Base-by-base conservation (phyloP, 2,329 filamentous ascomycete genomes). In the Kalmusia sp. region DNA sequence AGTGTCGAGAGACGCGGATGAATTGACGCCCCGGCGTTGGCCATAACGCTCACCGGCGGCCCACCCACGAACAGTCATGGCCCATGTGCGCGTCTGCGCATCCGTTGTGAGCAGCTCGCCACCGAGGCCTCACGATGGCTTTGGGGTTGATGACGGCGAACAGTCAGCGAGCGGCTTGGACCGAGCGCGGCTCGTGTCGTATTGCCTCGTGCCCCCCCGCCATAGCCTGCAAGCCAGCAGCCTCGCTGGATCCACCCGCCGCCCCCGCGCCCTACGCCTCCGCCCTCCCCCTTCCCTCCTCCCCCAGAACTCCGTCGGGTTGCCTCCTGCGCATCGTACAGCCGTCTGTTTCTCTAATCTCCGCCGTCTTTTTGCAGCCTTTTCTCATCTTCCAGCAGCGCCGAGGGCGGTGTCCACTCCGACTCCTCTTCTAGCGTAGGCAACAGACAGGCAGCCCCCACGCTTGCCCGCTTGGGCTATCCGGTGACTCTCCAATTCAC, bases 401-500 rank as follows among this genome's bases (percentile, higher is more conserved):
- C 40, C 34, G 21, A 33, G 27, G 5, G 15, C 17, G n/a, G n/a
- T n/a, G n/a, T n/a, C n/a, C n/a, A n/a, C n/a, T n/a, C 24, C 27
- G 14, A 11, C 8, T 14, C n/a, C 9, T 9, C 52, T 37, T 44
- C 50, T 17, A 31, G 38, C 40, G 31, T 57, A 66, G 63, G 63
- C 63, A 62, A 43, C 61, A 54, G 37, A 41, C 47, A 50, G 21
- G 33, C 53, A 55, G 63, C 60, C 67, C 66, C 67, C 64, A 63
- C 61, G 44, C 59, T 54, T 57, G 48, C 65, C 60, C 28, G 35
- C 55, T 62, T 53, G 15, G 61, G 60, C 11, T 14, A 51, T 58
- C 65, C 61, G 64, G 64, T 69, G 63, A 68, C 67, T 48, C 52
- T 49, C 28, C 38, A 39, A 52, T 63, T 67, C 59, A 58, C 63